Evolutionary conservation across 1,284 basidiomycete genomes (phyloP), one percentile per base, ranked within the genome.

Genomic region (Ustilago sp.): DNA sequence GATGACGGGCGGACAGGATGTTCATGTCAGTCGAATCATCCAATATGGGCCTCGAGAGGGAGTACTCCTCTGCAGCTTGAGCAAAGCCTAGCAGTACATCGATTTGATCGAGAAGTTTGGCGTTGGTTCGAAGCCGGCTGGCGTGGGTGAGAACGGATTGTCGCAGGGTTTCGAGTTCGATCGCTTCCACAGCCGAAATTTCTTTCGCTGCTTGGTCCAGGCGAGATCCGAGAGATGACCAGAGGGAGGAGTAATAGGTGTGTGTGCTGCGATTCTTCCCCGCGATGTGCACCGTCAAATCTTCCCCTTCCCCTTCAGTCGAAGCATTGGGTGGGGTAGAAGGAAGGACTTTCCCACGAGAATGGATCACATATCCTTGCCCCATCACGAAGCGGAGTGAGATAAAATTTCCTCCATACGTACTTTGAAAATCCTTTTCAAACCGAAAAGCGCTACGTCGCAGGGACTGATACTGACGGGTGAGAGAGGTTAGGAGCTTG

Each of bases 51-150:
- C 91, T 89, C 1, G 92, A 90, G 79, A 94, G 92, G 54, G 90
- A 89, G 87, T 93, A 89, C 76, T 98, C 94, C 1, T 88, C 86
- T 0, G 96, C 95, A 8, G 95, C 89, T 66, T 90, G 90, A 1
- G 95, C 92, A 80, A 97, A 97, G 0, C 91, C 90, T 2, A 94
- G 86, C 0, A 91, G 89, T 8, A 98, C 91, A 83, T 99, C 97
- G 7, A 98, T 87, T 86, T 99, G 95, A 81, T 96, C 94, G 15
- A 95, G 87, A 43, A 95, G 89, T 17, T 90, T 89, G 3, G 94
- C 91, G 82, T 96, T 98, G 15, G 89, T 88, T 52, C 92, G 90
- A n/a, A 85, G 38, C 4, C 41, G 50, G 0, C 68, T n/a, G 0
- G 72, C 39, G 1, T 62, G 52, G 0, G 19, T 41, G n/a, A 83